Evolutionary conservation across 2,329 filamentous ascomycete genomes (phyloP).

Genomic region (Fusarium mundagurra): DNA sequence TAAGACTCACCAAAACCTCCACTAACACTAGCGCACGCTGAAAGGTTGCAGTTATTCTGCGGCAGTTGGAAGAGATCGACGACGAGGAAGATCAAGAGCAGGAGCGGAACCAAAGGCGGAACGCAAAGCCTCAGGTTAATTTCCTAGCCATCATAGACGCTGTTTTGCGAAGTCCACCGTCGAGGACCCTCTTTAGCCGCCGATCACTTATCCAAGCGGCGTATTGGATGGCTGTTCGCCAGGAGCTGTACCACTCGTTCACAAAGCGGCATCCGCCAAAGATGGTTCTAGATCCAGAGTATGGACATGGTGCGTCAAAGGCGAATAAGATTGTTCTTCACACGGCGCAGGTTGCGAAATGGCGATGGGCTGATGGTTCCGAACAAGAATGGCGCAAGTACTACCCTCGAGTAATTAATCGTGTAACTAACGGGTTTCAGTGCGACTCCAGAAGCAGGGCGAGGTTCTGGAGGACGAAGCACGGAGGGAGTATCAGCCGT

Average conservation of each 20-base stretch:
- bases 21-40: neutral
- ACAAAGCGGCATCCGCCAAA: conserved; percentile 51
- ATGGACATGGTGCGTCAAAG: conserved; percentile 48
- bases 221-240: conserved; percentile 54
- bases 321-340: conserved; percentile 55
- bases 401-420: neutral
- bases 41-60: conserved; percentile 47
- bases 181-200: conserved; percentile 49
- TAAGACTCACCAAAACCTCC: neutral
- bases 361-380: conserved; percentile 52
- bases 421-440: conserved; percentile 30
- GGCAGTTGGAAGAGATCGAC: conserved; percentile 55
- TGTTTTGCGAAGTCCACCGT: conserved; percentile 50
- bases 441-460: conserved; percentile 50
- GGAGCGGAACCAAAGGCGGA: conserved; percentile 5
- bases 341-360: conserved; percentile 53
- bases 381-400: conserved; percentile 51
- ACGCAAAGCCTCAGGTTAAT: conserved; percentile 46
- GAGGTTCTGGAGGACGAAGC: conserved; percentile 48
- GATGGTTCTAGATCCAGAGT: conserved; percentile 48
- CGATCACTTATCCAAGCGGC: conserved; percentile 51
- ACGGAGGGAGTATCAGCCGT: conserved; percentile 47
- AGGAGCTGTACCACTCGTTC: conserved; percentile 55
- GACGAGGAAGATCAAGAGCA: conserved; percentile 48
- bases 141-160: conserved; percentile 54